Percentiles rank a stretch among this genome's conserved stretches.
Conservation (phyloP, 2,329 filamentous ascomycete genomes). For the Myriosclerotinia curreyana region DNA sequence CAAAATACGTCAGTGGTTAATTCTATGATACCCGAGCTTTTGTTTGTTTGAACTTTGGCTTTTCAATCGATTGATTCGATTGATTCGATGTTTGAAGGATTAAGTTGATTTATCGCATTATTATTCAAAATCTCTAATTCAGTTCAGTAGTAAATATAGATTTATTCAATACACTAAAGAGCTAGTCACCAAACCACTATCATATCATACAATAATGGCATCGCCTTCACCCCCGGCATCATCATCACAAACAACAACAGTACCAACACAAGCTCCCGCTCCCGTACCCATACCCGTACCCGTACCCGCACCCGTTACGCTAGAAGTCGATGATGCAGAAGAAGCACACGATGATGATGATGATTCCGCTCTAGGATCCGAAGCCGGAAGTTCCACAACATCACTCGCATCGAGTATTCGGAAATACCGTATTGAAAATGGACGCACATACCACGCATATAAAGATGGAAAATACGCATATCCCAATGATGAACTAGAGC, state of each 20-base stretch:
- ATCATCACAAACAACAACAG: neutral
- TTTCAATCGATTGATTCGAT: neutral
- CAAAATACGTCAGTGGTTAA: slow-evolving; percentile 6
- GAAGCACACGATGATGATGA: slow-evolving; percentile 6
- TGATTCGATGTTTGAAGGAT: neutral
- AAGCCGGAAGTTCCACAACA: slow-evolving; percentile 21
- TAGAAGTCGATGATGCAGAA: slow-evolving; percentile 14
- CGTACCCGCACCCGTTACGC: neutral
- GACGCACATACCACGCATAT: slow-evolving; percentile 43
- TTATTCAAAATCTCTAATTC: neutral
- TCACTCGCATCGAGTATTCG: slow-evolving; percentile 39
- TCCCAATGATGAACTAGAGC: slow-evolving; percentile 57
- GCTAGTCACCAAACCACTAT: neutral
- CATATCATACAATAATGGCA: too few relatives aligned
- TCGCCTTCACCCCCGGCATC: neutral
- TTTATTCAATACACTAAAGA: neutral
- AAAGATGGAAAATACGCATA: slow-evolving; percentile 38
- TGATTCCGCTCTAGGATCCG: slow-evolving; percentile 14
- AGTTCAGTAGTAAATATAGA: neutral
- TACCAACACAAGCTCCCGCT: neutral
- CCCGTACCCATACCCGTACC: too few relatives aligned
- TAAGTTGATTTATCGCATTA: neutral
- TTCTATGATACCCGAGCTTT: neutral
- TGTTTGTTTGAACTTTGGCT: neutral
- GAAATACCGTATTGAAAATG: slow-evolving; percentile 42